Evolutionary conservation across 2,329 filamentous ascomycete genomes (phyloP), one percentile per base, ranked within the genome.

Genomic region (Botrytis paeoniae): DNA sequence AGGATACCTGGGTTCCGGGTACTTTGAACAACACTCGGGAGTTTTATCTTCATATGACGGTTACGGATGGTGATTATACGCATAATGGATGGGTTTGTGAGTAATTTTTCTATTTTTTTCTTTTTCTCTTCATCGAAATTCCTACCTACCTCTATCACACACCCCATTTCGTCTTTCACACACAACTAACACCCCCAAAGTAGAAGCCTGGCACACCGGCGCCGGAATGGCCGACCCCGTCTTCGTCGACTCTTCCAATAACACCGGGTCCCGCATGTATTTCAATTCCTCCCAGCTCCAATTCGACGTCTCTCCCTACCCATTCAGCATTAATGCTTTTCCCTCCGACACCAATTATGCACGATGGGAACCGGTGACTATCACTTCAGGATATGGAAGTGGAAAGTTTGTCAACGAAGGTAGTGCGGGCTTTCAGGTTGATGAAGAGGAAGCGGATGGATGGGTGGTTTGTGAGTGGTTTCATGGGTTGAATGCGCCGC

Each of bases 381-480:
- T 78, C 4, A 43, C 39, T 0, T 20, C 72, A 0, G 77, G 78
- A 1, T 77, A 74, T 48, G 75, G 75, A 3, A 69, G 25, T 20
- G 74, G 74, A 4, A 63, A 37, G 10, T 78, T 73, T 39, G 60
- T 72, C 4, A 73, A 74, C 29, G 62, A 73, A 18, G 75, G 73
- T 0, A 25, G 63, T 5, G 65, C 69, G 32, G 78, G 77, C 1
- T 65, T 78, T 29, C 63, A 73, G 37, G 59, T 75, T 8, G 20
- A 72, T n/a, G 48, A 74, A 32, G 68, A 69, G 29, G 75, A 76
- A 62, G 73, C 72, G 62, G 76, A 75, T 74, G 78, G 78, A 0
- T 79, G 78, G 77, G 29, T 78, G 25, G 77, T 78, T 5, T 79
- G 78, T n/a, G 76, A 78, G 54, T 78, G 77, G 76, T 75, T 48